phyloP scores from a whole-genome alignment of 805 yeast genomes.

The Zygoascus biomembranicola region DNA sequence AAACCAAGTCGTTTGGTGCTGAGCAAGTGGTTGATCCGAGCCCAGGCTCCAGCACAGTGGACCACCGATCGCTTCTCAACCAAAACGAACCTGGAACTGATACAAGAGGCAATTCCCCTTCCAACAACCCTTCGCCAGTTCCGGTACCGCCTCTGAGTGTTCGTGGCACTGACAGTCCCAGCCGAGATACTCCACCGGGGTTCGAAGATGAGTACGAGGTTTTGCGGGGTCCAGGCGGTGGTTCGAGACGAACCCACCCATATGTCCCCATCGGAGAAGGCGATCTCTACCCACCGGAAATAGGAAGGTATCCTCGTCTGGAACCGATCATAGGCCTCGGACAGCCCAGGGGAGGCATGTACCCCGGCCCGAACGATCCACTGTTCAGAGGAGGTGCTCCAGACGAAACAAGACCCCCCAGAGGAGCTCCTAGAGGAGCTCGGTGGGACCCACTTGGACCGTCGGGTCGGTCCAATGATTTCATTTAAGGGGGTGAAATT shows the following conservation, averaged over 20 bases:
- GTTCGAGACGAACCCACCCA: neutral
- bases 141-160: neutral
- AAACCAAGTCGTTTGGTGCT: neutral
- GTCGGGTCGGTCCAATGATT: slow-evolving; percentile 6
- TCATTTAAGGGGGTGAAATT: too few species aligned
- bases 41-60: neutral
- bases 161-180: slow-evolving; percentile 1
- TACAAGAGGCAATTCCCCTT: neutral
- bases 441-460: slow-evolving; percentile 33
- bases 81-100: neutral
- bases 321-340: slow-evolving; percentile 21
- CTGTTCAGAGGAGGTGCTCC: slow-evolving; percentile 19
- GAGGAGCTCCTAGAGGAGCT: slow-evolving; percentile 30
- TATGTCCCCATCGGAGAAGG: slow-evolving; percentile 24
- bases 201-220: slow-evolving; percentile 38
- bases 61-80: neutral
- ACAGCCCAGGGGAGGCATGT: slow-evolving; percentile 25
- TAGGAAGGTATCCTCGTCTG: slow-evolving; percentile 28
- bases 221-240: slow-evolving; percentile 5
- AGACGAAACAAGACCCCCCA: slow-evolving; percentile 2
- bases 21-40: neutral
- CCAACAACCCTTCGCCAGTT: neutral
- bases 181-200: slow-evolving; percentile 30
- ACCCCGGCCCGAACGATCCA: slow-evolving; percentile 26
- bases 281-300: slow-evolving; percentile 34